A percentile compares a stretch with the other conserved stretches of the same genome.
phyloP scores from a whole-genome alignment of 768 basidiomycete species.

The Termitomyces sp. region DNA sequence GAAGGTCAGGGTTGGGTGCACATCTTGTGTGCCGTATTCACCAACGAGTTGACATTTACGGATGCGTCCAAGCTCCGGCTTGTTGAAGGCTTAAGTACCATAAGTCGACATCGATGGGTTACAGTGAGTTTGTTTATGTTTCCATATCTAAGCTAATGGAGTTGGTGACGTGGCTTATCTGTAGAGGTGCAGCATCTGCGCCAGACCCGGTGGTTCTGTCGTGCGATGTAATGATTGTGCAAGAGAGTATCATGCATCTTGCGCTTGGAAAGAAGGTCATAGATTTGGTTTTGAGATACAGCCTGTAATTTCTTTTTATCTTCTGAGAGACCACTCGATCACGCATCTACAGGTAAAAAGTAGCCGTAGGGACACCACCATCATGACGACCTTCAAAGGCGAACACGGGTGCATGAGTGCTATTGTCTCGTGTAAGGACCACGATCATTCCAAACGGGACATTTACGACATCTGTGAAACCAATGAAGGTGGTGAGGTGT shows the following conservation, averaged over 20 bases:
- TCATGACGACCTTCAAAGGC: slow-evolving; percentile 69
- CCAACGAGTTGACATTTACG: slow-evolving; percentile 78
- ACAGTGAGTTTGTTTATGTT: slow-evolving; percentile 44
- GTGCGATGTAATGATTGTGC: slow-evolving; percentile 81
- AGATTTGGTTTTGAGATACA: slow-evolving; percentile 93
- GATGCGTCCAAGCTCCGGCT: slow-evolving; percentile 67
- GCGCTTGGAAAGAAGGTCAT: slow-evolving; percentile 83
- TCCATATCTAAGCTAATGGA: background rate
- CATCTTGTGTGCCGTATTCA: slow-evolving; percentile 83
- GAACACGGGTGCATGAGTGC: slow-evolving; percentile 77
- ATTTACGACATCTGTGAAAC: slow-evolving; percentile 84
- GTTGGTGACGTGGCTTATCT: slow-evolving; percentile 3
- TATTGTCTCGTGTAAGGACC: slow-evolving; percentile 74
- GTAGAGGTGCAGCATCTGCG: slow-evolving; percentile 76
- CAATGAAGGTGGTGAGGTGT: slow-evolving; percentile 77
- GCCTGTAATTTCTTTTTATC: slow-evolving; percentile 43
- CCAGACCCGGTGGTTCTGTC: slow-evolving; percentile 68
- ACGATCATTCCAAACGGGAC: slow-evolving; percentile 57
- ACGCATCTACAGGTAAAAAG: slow-evolving; percentile 60
- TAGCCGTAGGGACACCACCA: slow-evolving; percentile 62
- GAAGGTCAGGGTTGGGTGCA: slow-evolving; percentile 95
- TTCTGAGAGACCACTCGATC: no score
- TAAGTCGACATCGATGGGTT: slow-evolving; percentile 68
- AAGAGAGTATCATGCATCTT: slow-evolving; percentile 80
- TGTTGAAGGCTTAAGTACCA: slow-evolving; percentile 82